Percentiles rank a stretch among this genome's conserved stretches.
These are phyloP conservation scores for Mycena leptocephala DNA, from an alignment of 768 basidiomycete species.

Conservation along the genomic window DNA sequence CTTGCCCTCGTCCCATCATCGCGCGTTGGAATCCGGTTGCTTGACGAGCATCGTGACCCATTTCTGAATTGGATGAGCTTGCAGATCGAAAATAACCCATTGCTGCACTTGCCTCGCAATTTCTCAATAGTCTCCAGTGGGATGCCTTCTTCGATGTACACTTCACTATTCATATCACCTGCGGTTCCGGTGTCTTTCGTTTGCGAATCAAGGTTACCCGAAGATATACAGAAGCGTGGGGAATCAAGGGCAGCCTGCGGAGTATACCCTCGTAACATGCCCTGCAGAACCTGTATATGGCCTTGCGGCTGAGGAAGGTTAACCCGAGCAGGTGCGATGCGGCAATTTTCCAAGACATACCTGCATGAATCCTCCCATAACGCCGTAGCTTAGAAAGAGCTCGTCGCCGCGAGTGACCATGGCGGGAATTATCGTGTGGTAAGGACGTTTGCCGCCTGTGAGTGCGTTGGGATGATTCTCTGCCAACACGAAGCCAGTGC, in stretches of 20 bases:
- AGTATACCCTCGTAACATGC: conserved; percentile 90
- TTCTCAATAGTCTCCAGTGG: conserved; percentile 71
- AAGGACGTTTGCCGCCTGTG: conserved; percentile 85
- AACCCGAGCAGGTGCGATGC: neutral
- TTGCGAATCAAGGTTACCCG: conserved; percentile 79
- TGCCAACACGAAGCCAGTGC: conserved; percentile 85
- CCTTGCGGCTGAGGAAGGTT: conserved; percentile 83
- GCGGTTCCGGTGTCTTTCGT: conserved; percentile 63
- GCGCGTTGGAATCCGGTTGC: conserved; percentile 74
- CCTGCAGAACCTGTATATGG: conserved; percentile 94
- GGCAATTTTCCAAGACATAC: conserved; percentile 45
- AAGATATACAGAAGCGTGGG: conserved; percentile 96
- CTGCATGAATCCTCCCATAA: conserved; percentile 96
- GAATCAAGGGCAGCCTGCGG: conserved; percentile 94
- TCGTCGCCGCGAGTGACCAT: conserved; percentile 86
- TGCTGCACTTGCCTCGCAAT: conserved; percentile 70
- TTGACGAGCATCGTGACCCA: conserved; percentile 89
- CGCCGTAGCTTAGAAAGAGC: conserved; percentile 90
- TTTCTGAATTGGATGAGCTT: conserved; percentile 60
- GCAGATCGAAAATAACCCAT: neutral
- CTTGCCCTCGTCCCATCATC: conserved; percentile 88
- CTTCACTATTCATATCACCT: conserved; percentile 85
- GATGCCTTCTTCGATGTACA: conserved; percentile 93
- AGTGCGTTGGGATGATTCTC: conserved; percentile 91
- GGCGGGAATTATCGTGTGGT: conserved; percentile 97